Evolutionary conservation across 2,329 filamentous ascomycete genomes (phyloP), one percentile per base, ranked within the genome.

Genomic region (Colletotrichum orbiculare): DNA sequence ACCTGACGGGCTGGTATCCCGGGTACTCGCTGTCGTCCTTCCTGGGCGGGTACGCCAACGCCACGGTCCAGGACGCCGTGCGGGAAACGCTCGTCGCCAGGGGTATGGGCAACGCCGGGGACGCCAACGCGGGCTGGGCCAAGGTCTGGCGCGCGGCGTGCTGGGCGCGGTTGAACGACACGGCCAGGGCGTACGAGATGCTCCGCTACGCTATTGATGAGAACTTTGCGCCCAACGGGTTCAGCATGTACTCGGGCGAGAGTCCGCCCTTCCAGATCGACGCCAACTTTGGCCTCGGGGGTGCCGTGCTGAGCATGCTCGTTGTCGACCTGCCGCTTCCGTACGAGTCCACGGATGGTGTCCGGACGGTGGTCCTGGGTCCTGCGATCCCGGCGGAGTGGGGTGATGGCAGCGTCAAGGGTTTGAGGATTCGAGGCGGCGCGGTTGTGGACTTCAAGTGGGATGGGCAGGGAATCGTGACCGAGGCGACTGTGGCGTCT

Each of bases 131-230:
- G 0, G 85, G 85, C 0, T 88, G 85, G 86, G 83, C 79, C 15
- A 88, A 88, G 66, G 81, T 87, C 1, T 87, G 85, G 85, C 81
- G 86, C 0, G 73, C 80, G 0, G 84, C 85, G 0, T 86, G 83
- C 72, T 88, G 85, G 85, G 84, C 84, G 0, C 73, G 82, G 0
- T 75, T 88, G 0, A 86, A 87, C 59, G 77, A 85, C 9, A 83
- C 84, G 0, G 78, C 79, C 0, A 67, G 73, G 60, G 84, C 86
- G 0, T 79, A 87, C 66, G 77, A 77, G 15, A 78, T 85, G 60
- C 73, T 86, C 13, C 75, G 79, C 6, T 82, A 82, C 43, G 79
- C 83, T 1, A 79, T 86, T 13, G 73, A 78, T 25, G 72, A 77
- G 42, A 87, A 87, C 67, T 81, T 85, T 33, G 84, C 77, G 0